These are phyloP conservation scores for Ophiostoma sp. DNA, from an alignment of 2,329 filamentous ascomycete species.

Conservation along the genomic window DNA sequence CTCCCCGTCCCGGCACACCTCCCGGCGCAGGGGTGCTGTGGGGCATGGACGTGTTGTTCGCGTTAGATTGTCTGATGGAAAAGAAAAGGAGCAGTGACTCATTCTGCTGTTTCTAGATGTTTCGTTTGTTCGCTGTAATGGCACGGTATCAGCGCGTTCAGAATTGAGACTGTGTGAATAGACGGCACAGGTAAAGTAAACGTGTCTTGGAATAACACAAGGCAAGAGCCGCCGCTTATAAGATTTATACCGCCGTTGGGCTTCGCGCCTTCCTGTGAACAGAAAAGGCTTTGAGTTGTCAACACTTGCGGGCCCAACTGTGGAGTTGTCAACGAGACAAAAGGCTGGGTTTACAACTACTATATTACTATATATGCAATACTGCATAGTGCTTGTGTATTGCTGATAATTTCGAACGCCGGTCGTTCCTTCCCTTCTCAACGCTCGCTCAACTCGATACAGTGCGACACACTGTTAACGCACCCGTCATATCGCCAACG, in stretches of 20 bases:
- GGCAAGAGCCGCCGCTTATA: conserved; percentile 1
- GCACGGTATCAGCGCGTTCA: background rate
- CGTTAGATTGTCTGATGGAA: background rate
- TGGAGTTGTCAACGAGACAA: conserved; percentile 7
- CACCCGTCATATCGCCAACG: background rate
- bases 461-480: conserved; percentile 1
- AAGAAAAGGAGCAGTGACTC: conserved; percentile 1
- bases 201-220: background rate
- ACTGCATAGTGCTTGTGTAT: background rate
- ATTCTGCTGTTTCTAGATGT: conserved; percentile 1
- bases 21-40: background rate
- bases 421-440: background rate
- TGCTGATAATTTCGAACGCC: background rate
- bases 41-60: background rate
- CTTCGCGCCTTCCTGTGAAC: background rate
- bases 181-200: background rate
- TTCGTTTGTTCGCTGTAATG: background rate
- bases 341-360: background rate
- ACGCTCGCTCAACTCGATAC: background rate
- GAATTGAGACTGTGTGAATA: background rate
- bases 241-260: background rate
- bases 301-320: background rate
- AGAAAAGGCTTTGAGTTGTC: background rate
- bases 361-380: too few relatives aligned
- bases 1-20: conserved; percentile 7